These are phyloP conservation scores for Stachybotrys chartarum DNA, from an alignment of 2,329 filamentous ascomycete species.

Conservation along the genomic window DNA sequence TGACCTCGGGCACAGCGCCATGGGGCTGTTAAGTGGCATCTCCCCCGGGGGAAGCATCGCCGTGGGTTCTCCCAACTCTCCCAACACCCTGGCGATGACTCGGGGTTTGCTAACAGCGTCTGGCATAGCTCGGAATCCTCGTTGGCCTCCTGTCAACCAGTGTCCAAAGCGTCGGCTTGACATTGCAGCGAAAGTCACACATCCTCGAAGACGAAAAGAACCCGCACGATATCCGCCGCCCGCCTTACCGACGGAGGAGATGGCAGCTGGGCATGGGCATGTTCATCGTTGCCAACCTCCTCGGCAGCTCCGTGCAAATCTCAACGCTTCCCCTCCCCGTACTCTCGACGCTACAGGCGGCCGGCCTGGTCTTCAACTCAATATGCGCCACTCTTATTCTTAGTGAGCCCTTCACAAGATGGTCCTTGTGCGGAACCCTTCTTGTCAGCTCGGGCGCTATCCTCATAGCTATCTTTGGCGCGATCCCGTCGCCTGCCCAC, in stretches of 20 bases:
- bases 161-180: slow-evolving; percentile 89
- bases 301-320: slow-evolving; percentile 95
- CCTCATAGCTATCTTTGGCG: slow-evolving; percentile 88
- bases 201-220: slow-evolving; percentile 94
- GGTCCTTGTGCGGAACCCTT: slow-evolving; percentile 84
- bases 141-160: slow-evolving; percentile 91
- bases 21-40: slow-evolving; percentile 68
- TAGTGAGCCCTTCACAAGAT: slow-evolving; percentile 86
- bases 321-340: slow-evolving; percentile 91
- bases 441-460: slow-evolving; percentile 85
- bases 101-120: slow-evolving; percentile 10
- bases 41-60: slow-evolving; percentile 73
- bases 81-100: background rate
- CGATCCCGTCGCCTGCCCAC: slow-evolving; percentile 88
- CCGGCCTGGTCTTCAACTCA: slow-evolving; percentile 95
- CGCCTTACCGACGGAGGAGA: slow-evolving; percentile 80
- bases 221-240: slow-evolving; percentile 68
- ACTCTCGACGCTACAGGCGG: slow-evolving; percentile 89
- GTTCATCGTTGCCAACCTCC: slow-evolving; percentile 89
- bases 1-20: slow-evolving; percentile 43
- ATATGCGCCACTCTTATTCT: slow-evolving; percentile 92
- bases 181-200: slow-evolving; percentile 95
- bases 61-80: slow-evolving; percentile 40
- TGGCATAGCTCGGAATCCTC: slow-evolving; percentile 72
- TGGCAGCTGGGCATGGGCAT: slow-evolving; percentile 98